Base-by-base conservation (phyloP, 192 early-diverging fungal genomes). In the Linnemannia zychae region DNA sequence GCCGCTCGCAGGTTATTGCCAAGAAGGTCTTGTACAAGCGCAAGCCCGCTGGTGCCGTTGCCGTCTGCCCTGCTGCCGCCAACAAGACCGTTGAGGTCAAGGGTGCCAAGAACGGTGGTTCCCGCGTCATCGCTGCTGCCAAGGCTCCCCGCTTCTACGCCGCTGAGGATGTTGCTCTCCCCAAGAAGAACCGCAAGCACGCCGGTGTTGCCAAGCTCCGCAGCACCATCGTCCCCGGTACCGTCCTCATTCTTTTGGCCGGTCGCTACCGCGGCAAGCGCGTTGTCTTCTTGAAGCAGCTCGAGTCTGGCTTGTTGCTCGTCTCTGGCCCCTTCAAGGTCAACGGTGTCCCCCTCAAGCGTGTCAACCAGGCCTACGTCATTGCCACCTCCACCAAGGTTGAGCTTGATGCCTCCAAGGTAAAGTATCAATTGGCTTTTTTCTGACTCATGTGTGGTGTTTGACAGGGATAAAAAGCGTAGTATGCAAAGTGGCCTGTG, bases 361-460 rank as follows among this genome's bases (percentile, higher is more conserved):
- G 99, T 69, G 97, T 99, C 88, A 97, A 98, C 96, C 98, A 98
- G 93, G 97, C 98, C 80, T 99, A 98, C 91, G 99, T 97, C 84
- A 95, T 99, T 89, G 98, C 98, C 86, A 99, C 98, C 87, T 99
- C 99, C 85, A 99, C 99, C 93, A 99, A 98, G 93, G 86, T 99
- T 73, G 97, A 99, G 86, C 71, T 99, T 72, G 91, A 94, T 76
- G 90, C 89, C 78, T 91, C 94, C 88, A 90, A 92, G 86, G 92
- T 94, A 72, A 3, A n/a, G n/a, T n/a, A 81, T 3, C 22, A 71
- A 17, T 70, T 53, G 46, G 67, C 68, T 33, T 46, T 57, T 12
- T 67, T 70, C 18, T 63, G 17, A 22, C 24, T 70, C 47, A n/a
- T n/a, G 18, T 24, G 72, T 67, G 24, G 5, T n/a, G 18, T 76